Base-by-base conservation (phyloP, 1,139 yeast genomes). In the Magnusiomyces clavatus region DNA sequence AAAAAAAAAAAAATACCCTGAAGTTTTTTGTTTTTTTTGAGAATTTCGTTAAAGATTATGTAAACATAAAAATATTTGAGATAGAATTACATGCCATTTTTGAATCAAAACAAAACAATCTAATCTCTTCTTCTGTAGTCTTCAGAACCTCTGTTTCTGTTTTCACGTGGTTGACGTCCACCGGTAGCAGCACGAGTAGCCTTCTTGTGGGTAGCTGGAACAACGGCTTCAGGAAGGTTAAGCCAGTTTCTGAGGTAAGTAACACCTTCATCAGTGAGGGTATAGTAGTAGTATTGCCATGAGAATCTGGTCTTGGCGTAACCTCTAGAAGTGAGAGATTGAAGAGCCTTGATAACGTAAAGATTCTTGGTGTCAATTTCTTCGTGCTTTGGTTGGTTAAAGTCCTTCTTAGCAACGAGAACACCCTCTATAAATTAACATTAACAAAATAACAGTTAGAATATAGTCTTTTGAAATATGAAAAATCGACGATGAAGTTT, bases 271-370 rank as follows among this genome's bases (percentile, higher is more conserved):
- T 94, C 97, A 74, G 97, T 92, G 76, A 94, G 87, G 82, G 98
- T 89, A 95, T 94, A 94, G 96, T 92, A 94, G 82, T 92, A 94
- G 84, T 88, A 88, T 86, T 90, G 97, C 99, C 99, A 92, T 71
- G 98, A 92, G 86, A 92, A 92, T 80, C 90, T 97, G 70, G 99
- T 92, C 87, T 90, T 89, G 78, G 92, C 97, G 83, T 72, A 92
- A 76, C 99, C 99, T 80, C 85, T 89, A 66, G 98, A 92, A 74
- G 96, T 89, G 77, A 92, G 86, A 62, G 97, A 90, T 82, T 92
- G 99, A 77, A 92, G 85, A 73, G 98, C 97, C 86, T 92, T 92
- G 83, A 92, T 89, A 76, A 92, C 99, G 74, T 75, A 90, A 77
- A 90, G 84, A 95, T 90, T 89, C 81, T 81, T 90, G 82, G 96